Percentiles rank a stretch among this genome's conserved stretches.
phyloP scores from a whole-genome alignment of 129 eudicot species.

The Flaveria robusta region DNA sequence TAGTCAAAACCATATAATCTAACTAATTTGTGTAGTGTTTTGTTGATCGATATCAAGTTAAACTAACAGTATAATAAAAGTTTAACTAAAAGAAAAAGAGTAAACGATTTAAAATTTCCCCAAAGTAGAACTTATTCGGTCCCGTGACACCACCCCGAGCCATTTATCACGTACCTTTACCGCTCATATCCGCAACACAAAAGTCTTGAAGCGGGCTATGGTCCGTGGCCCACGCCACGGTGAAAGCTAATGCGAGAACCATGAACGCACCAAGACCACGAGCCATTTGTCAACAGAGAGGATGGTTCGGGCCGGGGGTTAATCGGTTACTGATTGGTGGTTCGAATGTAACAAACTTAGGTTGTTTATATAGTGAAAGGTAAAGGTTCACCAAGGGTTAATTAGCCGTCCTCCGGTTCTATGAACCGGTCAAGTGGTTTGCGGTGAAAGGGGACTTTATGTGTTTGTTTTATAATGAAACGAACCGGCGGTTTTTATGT shows the following conservation, averaged over 20 bases:
- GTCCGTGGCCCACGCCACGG: slow-evolving; percentile 34
- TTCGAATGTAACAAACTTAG: not conserved
- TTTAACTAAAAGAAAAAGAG: not conserved
- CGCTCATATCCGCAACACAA: slow-evolving; percentile 38
- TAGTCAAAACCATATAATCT: too few relatives aligned
- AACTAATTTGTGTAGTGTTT: too few relatives aligned
- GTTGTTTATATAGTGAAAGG: slow-evolving; percentile 33
- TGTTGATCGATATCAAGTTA: too few relatives aligned
- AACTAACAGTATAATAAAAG: too few relatives aligned
- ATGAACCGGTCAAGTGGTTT: slow-evolving; percentile 2
- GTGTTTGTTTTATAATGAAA: slow-evolving; percentile 17
- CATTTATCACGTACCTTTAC: slow-evolving; percentile 25
- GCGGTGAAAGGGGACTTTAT: slow-evolving; percentile 4
- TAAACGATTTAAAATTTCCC: not conserved
- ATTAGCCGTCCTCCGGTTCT: slow-evolving; percentile 30
- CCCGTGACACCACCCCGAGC: too few relatives aligned
- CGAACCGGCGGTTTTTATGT: slow-evolving; percentile 23
- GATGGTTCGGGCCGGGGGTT: not conserved
- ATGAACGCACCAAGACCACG: not conserved
- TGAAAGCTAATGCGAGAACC: slow-evolving; percentile 27
- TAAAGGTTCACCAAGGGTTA: not conserved
- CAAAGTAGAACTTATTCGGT: not conserved
- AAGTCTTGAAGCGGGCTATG: slow-evolving; percentile 55
- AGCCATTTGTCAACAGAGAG: slow-evolving; percentile 12
- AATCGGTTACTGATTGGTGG: not conserved